Base-by-base conservation (phyloP, 495 filamentous ascomycete species). In the Lepidopterella palustris region DNA sequence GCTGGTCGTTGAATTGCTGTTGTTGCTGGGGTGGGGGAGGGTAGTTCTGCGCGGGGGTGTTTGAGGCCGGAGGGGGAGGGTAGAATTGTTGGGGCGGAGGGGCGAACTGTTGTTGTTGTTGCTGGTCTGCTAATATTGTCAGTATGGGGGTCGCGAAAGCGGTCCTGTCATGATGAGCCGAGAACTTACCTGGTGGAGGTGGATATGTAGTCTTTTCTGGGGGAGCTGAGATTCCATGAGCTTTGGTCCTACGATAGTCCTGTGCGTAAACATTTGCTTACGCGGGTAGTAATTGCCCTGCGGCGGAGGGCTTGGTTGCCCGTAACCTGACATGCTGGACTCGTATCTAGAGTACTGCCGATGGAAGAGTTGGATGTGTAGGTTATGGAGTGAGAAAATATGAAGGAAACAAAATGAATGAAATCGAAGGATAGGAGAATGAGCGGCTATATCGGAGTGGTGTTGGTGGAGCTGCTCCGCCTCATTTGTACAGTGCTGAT, bases 21-120 rank as follows among this genome's bases (percentile, higher is more conserved):
- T 51, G 52, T 55, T 25, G 39, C 29, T 64, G 57, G 55, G 52
- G 18, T 32, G 48, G 35, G 8, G 59, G 21, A 11, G 57, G 47
- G 53, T 62, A 60, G 5, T 55, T 69, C 47, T 69, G 49, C 62
- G 71, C 13, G 70, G 77, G 62, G 29, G 27, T 40, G 28, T 27
- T 35, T 32, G 28, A 40, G 52, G 52, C 35, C 52, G 52, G 52
- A 4, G 52, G 52, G 25, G 52, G 52, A 32, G 52, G 73, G 6
- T 69, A 68, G 55, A 71, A 74, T 39, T 71, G 75, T 55, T 73
- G 70, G 0, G 68, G 68, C 18, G 72, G 72, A 6, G 65, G 62
- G 5, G 76, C 72, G 52, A 74, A 78, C 56, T 58, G 68, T 40
- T 70, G 70, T 56, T 74, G 71, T 15, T 71, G 68, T 55, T 64